These are phyloP conservation scores for Paramyrothecium sp. DNA, from an alignment of 2,329 filamentous ascomycete species.

Conservation along the genomic window DNA sequence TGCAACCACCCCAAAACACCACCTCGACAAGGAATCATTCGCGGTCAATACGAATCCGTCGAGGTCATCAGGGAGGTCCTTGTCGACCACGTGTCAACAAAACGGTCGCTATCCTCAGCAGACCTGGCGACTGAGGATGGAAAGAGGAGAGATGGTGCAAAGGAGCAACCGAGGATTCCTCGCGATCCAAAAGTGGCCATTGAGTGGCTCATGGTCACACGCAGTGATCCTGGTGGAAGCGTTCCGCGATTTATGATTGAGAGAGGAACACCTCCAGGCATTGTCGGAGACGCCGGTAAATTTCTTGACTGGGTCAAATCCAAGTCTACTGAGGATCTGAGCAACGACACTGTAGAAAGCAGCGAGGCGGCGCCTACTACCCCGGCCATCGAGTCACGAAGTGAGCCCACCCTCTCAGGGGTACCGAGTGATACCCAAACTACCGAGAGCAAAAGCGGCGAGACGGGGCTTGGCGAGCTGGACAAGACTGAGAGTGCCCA, in stretches of 20 bases:
- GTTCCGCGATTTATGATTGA: conserved; percentile 93
- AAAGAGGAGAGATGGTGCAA: conserved; percentile 12
- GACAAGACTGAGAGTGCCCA: conserved; percentile 13
- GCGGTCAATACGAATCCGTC: conserved; percentile 86
- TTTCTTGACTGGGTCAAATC: conserved; percentile 72
- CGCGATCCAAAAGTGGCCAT: conserved; percentile 45
- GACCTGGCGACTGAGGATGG: conserved; percentile 27
- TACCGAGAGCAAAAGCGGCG: conserved; percentile 24
- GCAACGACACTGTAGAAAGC: conserved; percentile 11
- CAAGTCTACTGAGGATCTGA: conserved; percentile 34
- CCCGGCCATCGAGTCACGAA: too few species aligned
- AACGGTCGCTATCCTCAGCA: conserved; percentile 29
- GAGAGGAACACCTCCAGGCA: conserved; percentile 78
- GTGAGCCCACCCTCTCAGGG: too few species aligned
- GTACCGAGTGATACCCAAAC: conserved; percentile 18
- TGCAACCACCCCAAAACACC: conserved; percentile 74
- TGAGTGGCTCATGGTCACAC: conserved; percentile 92
- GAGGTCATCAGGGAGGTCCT: conserved; percentile 87
- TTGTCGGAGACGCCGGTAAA: conserved; percentile 75
- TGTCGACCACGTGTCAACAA: conserved; percentile 37
- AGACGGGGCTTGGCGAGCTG: neutral
- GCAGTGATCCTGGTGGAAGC: conserved; percentile 83
- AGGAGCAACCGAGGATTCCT: neutral
- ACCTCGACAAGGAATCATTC: conserved; percentile 69
- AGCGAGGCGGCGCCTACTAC: conserved; percentile 1